phyloP scores from a whole-genome alignment of 495 filamentous ascomycete species.

The Annulohypoxylon stygium region DNA sequence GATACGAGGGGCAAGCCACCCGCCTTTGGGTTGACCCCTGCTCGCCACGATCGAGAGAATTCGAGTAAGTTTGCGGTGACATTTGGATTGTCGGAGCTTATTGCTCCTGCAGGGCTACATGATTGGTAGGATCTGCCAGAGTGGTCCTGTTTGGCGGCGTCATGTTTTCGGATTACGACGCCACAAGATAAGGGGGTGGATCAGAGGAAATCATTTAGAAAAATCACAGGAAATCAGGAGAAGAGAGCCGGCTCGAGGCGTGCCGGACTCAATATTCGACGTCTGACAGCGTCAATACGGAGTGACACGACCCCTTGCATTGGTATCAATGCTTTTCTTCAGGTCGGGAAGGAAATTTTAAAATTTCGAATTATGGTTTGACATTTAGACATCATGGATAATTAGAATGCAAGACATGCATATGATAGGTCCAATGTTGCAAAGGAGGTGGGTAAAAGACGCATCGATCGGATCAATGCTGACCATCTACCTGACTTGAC shows the following conservation, averaged over 20 bases:
- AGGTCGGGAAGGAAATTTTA: constrained; percentile 21
- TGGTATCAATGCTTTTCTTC: background rate
- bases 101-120: constrained; percentile 8
- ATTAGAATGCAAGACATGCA: background rate
- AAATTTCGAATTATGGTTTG: constrained; percentile 13
- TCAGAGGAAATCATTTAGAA: background rate
- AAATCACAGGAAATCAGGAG: background rate
- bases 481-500: background rate
- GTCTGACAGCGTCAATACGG: constrained; percentile 37
- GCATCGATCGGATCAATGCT: constrained; percentile 17
- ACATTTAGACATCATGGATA: constrained; percentile 2
- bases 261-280: background rate
- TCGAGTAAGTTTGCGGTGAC: constrained; percentile 19
- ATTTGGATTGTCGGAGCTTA: constrained; percentile 26
- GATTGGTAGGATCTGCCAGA: constrained; percentile 17
- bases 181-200: constrained; percentile 20
- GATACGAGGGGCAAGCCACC: constrained; percentile 36
- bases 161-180: constrained; percentile 26
- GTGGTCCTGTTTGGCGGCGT: background rate
- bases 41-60: constrained; percentile 15
- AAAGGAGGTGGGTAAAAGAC: constrained; percentile 18
- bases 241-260: constrained; percentile 30
- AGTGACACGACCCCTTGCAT: constrained; percentile 45
- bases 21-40: constrained; percentile 2
- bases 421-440: background rate